These are phyloP conservation scores for Lactarius psammicola DNA, from an alignment of 768 basidiomycete genomes.

Conservation along the genomic window DNA sequence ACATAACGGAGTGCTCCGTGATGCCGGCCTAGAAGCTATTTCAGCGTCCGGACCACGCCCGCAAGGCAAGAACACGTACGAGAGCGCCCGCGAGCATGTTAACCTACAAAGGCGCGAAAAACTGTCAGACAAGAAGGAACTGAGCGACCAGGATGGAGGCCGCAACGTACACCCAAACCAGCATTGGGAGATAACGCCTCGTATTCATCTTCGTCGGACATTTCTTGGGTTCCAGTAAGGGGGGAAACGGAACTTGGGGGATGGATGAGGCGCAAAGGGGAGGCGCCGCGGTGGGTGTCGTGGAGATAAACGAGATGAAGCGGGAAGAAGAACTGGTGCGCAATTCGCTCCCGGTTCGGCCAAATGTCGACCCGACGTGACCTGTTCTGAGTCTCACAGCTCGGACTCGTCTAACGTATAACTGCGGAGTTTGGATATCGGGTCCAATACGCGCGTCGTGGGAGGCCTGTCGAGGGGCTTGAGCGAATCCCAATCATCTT, in stretches of 20 bases:
- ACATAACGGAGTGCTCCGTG: constrained; percentile 99
- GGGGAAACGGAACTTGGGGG: neutral
- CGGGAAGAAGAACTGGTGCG: neutral
- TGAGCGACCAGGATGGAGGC: constrained; percentile 3
- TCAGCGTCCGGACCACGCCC: neutral
- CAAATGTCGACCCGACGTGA: neutral
- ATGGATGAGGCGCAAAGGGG: neutral
- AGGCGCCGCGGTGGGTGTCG: constrained; percentile 3
- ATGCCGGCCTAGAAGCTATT: constrained; percentile 85
- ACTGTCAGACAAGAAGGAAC: constrained; percentile 27
- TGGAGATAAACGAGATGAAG: neutral
- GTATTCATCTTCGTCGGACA: constrained; percentile 57
- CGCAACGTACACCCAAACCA: constrained; percentile 61
- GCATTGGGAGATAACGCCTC: constrained; percentile 73
- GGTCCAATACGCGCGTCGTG: neutral
- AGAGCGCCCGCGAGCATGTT: constrained; percentile 97
- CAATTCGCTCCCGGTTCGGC: neutral
- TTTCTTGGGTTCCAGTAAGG: constrained; percentile 31
- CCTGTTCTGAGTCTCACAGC: neutral
- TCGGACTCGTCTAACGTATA: neutral
- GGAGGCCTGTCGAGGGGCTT: neutral
- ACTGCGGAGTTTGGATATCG: constrained; percentile 3
- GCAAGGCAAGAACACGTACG: constrained; percentile 49
- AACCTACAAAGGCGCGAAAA: constrained; percentile 50
- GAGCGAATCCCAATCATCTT: neutral